Conservation (phyloP, 23 red algal genomes). For the Gracilaria vermiculophylla region DNA sequence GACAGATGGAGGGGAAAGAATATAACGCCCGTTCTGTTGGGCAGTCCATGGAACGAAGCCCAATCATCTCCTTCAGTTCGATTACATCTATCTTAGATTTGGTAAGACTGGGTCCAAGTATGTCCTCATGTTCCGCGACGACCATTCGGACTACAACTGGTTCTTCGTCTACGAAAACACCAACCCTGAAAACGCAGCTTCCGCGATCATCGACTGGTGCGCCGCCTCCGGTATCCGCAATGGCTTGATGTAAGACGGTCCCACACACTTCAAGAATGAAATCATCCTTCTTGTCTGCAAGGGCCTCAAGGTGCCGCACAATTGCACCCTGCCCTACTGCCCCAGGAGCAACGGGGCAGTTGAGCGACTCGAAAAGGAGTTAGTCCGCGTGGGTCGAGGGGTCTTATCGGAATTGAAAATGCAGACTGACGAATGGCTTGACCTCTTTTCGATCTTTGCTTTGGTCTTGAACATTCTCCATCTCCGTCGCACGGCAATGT, state of each 20-base stretch:
- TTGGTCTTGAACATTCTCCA: constrained; percentile 33
- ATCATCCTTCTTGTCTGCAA: not conserved
- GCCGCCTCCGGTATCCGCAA: constrained; percentile 17
- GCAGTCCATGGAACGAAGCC: constrained; percentile 3
- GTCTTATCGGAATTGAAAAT: constrained; percentile 12
- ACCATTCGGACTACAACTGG: constrained; percentile 48
- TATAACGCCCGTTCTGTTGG: constrained; percentile 17
- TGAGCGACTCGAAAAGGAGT: not conserved
- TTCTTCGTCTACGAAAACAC: constrained; percentile 8
- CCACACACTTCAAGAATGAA: constrained; percentile 53
- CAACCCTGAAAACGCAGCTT: constrained; percentile 24
- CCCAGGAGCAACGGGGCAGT: not conserved
- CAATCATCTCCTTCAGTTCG: constrained; percentile 46
- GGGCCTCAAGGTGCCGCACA: constrained; percentile 14
- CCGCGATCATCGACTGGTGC: constrained; percentile 16
- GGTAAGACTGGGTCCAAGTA: not conserved
- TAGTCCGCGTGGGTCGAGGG: not conserved
- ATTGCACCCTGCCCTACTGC: constrained; percentile 43
- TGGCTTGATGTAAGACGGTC: constrained; percentile 5
- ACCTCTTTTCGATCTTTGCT: constrained; percentile 10
- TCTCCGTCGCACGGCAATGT: constrained; percentile 17
- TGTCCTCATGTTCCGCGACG: constrained; percentile 3
- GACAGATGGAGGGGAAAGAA: constrained; percentile 32
- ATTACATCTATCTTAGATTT: constrained; percentile 1
- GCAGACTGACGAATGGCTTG: not conserved